Conservation (phyloP, 192 early-diverging fungal species). For the Podila verticillata region DNA sequence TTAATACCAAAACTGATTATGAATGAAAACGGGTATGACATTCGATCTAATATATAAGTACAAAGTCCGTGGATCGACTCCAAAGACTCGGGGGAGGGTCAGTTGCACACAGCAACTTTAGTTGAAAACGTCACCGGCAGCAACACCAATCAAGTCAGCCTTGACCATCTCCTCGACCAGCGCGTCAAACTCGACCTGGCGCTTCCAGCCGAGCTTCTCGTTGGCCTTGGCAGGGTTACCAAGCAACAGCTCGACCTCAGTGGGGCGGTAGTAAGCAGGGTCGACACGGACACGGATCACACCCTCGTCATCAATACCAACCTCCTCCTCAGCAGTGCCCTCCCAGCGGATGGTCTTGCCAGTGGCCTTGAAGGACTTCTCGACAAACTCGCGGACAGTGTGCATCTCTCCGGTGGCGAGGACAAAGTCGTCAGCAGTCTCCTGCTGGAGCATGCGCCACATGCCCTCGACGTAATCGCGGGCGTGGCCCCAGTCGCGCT, state of each 20-base stretch:
- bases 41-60: too few species aligned
- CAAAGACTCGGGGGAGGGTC: too few species aligned
- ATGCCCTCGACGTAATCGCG: conserved; percentile 77
- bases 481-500: conserved; percentile 42
- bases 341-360: conserved; percentile 68
- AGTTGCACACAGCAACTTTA: neutral
- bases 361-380: conserved; percentile 73
- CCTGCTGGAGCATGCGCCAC: conserved; percentile 83
- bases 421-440: conserved; percentile 71
- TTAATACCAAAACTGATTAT: too few species aligned
- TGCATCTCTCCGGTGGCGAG: conserved; percentile 80
- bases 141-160: conserved; percentile 58
- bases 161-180: conserved; percentile 69
- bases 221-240: conserved; percentile 75
- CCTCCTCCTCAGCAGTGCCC: conserved; percentile 65
- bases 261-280: conserved; percentile 76
- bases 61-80: neutral
- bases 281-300: conserved; percentile 68
- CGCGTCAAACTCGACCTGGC: conserved; percentile 74
- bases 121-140: neutral
- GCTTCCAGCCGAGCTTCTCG: conserved; percentile 66
- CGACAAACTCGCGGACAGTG: conserved; percentile 73
- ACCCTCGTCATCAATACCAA: conserved; percentile 62
- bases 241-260: conserved; percentile 76
- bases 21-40: too few species aligned